Base-by-base conservation (phyloP, 225 moss, liverwort and hornwort genomes). In the Antitrichia curtipendula region DNA sequence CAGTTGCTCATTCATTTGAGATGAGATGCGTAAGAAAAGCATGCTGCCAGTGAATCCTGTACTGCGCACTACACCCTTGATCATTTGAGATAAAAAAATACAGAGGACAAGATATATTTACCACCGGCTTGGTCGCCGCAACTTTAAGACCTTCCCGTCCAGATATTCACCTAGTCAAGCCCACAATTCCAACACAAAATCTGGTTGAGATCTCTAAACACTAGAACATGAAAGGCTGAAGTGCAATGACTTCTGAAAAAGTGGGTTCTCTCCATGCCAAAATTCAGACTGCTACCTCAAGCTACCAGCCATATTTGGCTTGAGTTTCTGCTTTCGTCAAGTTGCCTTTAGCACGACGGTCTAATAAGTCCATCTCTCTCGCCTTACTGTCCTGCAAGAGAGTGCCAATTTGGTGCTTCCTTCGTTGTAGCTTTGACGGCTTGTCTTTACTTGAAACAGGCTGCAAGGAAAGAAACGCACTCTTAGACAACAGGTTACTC, bases 251-350 rank as follows among this genome's bases (percentile, higher is more conserved):
- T 22, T 81, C 81, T 82, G 38, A 70, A 69, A 43, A 56, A 34
- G 41, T 69, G 47, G 32, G 59, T 73, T 79, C 58, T 75, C 32
- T 84, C 34, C 47, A 40, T 36, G 38, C 81, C 82, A 77, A 21
- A 71, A 43, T 57, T 70, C 41, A 71, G 38, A 74, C 78, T 78
- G 45, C 58, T 75, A 53, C 34, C 53, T 54, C 49, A 78, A 73
- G 47, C 92, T 93, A 98, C 98, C 98, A 98, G 72, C 98, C 97
- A 85, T 98, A 98, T 88, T 98, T 98, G 45, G 98, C 98, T 89
- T 98, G 98, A 27, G 98, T 98, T 91, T 98, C 97, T 76, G 98
- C 96, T 92, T 98, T 98, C 36, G 96, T 97, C 87, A 99, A 75
- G 88, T 85, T 95, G 82, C 98, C 97, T 91, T 94, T 97, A 21